Conservation (phyloP, 768 basidiomycete genomes). For the Rhodotorula taiwanensis region DNA sequence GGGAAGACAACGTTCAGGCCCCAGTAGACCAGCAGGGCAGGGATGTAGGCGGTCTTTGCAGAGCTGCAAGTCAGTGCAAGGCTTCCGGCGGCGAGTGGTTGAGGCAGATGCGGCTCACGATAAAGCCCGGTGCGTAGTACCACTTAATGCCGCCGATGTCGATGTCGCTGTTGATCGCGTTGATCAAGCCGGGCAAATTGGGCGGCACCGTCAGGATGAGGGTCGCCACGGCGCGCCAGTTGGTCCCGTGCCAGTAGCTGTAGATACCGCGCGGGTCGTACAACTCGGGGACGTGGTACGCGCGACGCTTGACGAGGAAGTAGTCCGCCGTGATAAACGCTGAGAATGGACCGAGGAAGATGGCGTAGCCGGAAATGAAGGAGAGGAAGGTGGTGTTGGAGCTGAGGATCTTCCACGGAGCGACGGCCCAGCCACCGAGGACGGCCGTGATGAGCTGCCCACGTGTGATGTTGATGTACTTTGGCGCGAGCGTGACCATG, state of each 20-base stretch:
- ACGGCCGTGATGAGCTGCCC: constrained; percentile 57
- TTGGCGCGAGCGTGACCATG: constrained; percentile 67
- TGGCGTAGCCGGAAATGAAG: constrained; percentile 20
- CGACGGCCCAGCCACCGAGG: constrained; percentile 63
- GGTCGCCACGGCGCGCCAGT: constrained; percentile 63
- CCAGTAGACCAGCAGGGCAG: constrained; percentile 20
- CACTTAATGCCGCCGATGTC: constrained; percentile 50
- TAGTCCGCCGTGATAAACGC: constrained; percentile 48
- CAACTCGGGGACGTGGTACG: constrained; percentile 56
- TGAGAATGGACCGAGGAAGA: constrained; percentile 67
- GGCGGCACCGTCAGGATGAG: constrained; percentile 1
- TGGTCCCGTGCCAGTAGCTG: constrained; percentile 42
- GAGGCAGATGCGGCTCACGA: constrained; percentile 1
- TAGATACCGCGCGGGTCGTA: constrained; percentile 57
- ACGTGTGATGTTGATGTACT: constrained; percentile 71
- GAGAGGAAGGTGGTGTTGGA: constrained; percentile 41
- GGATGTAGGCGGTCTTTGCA: constrained; percentile 20
- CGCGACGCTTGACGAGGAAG: constrained; percentile 64
- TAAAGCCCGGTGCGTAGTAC: constrained; percentile 24
- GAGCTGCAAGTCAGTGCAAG: background rate
- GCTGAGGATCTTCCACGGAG: constrained; percentile 52
- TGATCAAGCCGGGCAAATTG: constrained; percentile 49
- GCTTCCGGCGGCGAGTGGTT: too few species aligned
- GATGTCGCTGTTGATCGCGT: constrained; percentile 63
- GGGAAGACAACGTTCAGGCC: constrained; percentile 31